These are phyloP conservation scores for Tetrapisispora phaffii DNA, from an alignment of 805 yeast species.

Conservation along the genomic window DNA sequence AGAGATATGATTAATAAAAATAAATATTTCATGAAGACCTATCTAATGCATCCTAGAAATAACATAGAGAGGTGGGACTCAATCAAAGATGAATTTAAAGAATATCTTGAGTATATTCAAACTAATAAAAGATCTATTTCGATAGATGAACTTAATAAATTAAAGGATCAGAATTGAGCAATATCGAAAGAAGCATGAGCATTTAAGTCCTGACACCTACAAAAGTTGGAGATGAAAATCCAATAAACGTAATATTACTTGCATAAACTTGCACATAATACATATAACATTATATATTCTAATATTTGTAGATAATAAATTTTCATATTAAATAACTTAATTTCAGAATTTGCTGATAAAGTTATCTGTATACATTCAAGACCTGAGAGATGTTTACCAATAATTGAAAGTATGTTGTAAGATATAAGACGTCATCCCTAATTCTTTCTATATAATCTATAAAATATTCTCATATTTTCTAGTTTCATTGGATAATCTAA, in stretches of 20 bases:
- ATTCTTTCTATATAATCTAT: constrained; percentile 57
- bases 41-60: constrained; percentile 19
- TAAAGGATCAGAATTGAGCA: background rate
- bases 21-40: constrained; percentile 28
- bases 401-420: background rate
- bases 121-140: background rate
- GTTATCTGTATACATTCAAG: too few relatives aligned
- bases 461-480: constrained; percentile 83
- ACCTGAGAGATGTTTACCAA: too few relatives aligned
- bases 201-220: too few relatives aligned
- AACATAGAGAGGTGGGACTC: constrained; percentile 17
- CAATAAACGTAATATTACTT: background rate
- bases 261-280: background rate
- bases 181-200: too few relatives aligned
- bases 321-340: too few relatives aligned
- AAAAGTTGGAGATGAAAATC: background rate
- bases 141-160: background rate
- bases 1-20: constrained; percentile 16
- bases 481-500: constrained; percentile 56
- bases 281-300: background rate
- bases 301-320: background rate
- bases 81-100: constrained; percentile 13
- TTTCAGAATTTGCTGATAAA: too few relatives aligned
- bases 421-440: constrained; percentile 11
- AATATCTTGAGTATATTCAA: constrained; percentile 15